Evolutionary conservation across 2,329 filamentous ascomycete genomes (phyloP).

Genomic region (Plenodomus biglobosus): DNA sequence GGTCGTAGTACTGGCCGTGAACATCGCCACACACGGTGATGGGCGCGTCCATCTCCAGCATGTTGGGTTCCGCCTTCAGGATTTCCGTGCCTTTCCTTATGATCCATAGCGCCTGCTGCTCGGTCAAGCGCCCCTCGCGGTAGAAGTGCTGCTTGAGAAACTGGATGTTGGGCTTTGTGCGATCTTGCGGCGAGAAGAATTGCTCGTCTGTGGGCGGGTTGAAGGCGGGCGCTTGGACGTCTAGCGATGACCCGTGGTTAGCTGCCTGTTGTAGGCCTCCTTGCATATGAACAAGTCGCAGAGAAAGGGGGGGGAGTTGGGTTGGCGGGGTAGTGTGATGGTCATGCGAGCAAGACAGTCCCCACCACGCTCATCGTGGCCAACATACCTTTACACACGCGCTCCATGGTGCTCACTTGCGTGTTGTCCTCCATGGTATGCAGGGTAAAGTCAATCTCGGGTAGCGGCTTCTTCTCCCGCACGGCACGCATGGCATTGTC

Average conservation of each 20-base stretch:
- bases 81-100: conserved; percentile 85
- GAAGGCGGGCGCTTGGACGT: conserved; percentile 96
- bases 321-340: no score
- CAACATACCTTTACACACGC: conserved; percentile 91
- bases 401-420: conserved; percentile 91
- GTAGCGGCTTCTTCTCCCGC: conserved; percentile 89
- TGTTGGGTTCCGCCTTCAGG: conserved; percentile 85
- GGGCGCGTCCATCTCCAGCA: conserved; percentile 98
- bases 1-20: conserved; percentile 97
- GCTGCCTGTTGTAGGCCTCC: conserved; percentile 27
- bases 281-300: no score
- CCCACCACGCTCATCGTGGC: conserved; percentile 1
- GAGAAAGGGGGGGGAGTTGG: no score
- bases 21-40: conserved; percentile 99
- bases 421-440: conserved; percentile 98
- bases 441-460: conserved; percentile 97
- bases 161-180: conserved; percentile 83
- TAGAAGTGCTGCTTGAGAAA: conserved; percentile 99
- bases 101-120: conserved; percentile 97
- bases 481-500: conserved; percentile 92
- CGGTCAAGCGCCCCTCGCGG: conserved; percentile 91
- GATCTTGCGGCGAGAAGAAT: conserved; percentile 86
- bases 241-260: conserved; percentile 54
- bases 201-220: conserved; percentile 89
- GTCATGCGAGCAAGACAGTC: conserved; percentile 3